phyloP scores from a whole-genome alignment of 345 rosid species.

The Balakata baccata region DNA sequence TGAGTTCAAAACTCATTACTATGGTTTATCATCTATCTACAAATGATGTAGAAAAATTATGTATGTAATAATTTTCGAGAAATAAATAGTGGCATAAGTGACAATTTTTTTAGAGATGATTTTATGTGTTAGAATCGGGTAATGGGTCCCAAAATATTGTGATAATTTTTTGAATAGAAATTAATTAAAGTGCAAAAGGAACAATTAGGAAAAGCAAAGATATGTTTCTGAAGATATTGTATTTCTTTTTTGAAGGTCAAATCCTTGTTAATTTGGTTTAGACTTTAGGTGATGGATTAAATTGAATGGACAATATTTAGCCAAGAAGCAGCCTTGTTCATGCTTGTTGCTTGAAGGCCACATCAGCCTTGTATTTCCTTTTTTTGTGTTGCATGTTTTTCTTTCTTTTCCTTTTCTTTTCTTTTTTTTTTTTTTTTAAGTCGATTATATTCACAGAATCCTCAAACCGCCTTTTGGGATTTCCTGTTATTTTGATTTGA shows the following conservation, averaged over 20 bases:
- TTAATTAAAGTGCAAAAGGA: too few species aligned
- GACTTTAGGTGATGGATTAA: not conserved
- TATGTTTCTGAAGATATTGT: not conserved
- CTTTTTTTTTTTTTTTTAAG: not conserved
- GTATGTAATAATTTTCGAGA: too few species aligned
- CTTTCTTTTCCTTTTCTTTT: not conserved
- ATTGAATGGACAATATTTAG: slow-evolving; percentile 18
- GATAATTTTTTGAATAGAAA: not conserved
- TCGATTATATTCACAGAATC: not conserved
- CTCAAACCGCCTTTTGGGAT: slow-evolving; percentile 1
- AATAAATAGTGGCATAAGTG: too few species aligned
- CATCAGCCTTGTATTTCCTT: not conserved
- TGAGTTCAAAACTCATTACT: too few species aligned
- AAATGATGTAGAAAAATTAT: too few species aligned
- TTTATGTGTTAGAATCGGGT: not conserved
- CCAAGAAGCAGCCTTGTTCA: slow-evolving; percentile 8
- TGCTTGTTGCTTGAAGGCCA: not conserved
- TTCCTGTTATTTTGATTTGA: too few species aligned
- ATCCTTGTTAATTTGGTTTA: slow-evolving; percentile 5
- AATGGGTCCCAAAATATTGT: not conserved
- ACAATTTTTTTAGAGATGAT: not conserved
- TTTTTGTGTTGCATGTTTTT: not conserved
- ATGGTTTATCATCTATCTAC: too few species aligned
- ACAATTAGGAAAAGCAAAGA: not conserved
- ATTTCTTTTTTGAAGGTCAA: not conserved